Base-by-base conservation (phyloP, 2,329 filamentous ascomycete genomes). In the Colletotrichum caudatum region DNA sequence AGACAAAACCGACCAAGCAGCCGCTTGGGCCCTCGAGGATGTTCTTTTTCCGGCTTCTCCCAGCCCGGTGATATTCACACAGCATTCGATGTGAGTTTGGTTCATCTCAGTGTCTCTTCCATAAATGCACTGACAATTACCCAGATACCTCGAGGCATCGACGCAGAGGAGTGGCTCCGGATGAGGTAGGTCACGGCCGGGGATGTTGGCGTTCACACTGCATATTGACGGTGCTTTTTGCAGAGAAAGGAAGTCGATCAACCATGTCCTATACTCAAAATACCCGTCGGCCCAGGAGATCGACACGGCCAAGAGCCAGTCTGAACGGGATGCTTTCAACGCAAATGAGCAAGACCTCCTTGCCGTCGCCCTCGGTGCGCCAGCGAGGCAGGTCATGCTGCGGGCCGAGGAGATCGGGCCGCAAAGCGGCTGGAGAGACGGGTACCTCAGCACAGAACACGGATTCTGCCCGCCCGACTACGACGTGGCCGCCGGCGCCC, bases 401-500 rank as follows among this genome's bases (percentile, higher is more conserved):
- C 79, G 86, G 56, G 86, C 86, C 9, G 85, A 88, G 74, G 84
- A 87, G 54, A 84, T 88, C 9, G 86, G 86, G 0, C 79, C 83
- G 0, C 76, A 76, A 39, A 87, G 84, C 0, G 86, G 86, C 23
- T 89, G 86, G 85, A 80, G 84, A 56, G 87, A 88, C 72, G 85
- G 85, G 0, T 87, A 85, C 74, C 83, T 88, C 46, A 86, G 82
- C 68, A 81, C 80, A 18, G 85, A 87, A 62, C 83, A 87, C 35
- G 86, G 86, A 0, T 88, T 88, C 72, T 86, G 84, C 37, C 85
- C 86, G 0, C 82, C 82, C 2, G 85, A 88, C 72, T 84, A 85
- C 35, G 84, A 86, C 71, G 86, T 85, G 71, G 80, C 86, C 0
- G 82, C 82, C 0, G 84, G 82, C 5, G 85, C 84, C 8, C 78